A percentile compares a stretch with the other conserved stretches of the same genome.
phyloP scores from a whole-genome alignment of 2,329 filamentous ascomycete species.

The Cryphonectria nitschkei region DNA sequence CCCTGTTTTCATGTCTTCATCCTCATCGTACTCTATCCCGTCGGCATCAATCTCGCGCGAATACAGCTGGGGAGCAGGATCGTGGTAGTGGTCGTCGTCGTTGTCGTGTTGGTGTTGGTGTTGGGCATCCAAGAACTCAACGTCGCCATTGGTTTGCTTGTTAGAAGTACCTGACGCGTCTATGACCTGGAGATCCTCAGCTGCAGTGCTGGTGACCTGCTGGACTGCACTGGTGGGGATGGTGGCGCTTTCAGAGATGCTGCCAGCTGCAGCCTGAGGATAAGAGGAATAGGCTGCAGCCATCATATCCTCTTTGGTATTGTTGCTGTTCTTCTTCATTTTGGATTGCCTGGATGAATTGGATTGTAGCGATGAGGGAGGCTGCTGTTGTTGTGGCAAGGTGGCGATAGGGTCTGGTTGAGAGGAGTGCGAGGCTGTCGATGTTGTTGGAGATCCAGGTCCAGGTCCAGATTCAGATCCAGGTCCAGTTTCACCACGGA shows the following conservation, averaged over 20 bases:
- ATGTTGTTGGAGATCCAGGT: not conserved
- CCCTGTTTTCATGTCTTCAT: constrained; percentile 49
- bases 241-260: not conserved
- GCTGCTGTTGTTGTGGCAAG: constrained; percentile 14
- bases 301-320: constrained; percentile 13
- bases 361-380: constrained; percentile 25
- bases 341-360: constrained; percentile 14
- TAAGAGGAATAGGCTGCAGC: constrained; percentile 11
- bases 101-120: constrained; percentile 23
- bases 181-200: constrained; percentile 7
- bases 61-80: constrained; percentile 24
- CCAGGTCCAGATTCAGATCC: constrained; percentile 5
- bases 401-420: not conserved
- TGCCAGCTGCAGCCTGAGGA: constrained; percentile 19
- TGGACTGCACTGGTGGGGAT: constrained; percentile 16
- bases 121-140: constrained; percentile 22
- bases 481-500: constrained; percentile 21
- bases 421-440: constrained; percentile 20
- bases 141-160: constrained; percentile 8
- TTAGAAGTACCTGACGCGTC: constrained; percentile 20
- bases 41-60: constrained; percentile 19
- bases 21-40: constrained; percentile 29
- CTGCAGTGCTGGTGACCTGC: constrained; percentile 12
- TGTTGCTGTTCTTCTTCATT: not conserved
- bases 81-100: constrained; percentile 18